Evolutionary conservation across 768 basidiomycete genomes (phyloP), one percentile per base, ranked within the genome.

Genomic region (Rickenella mellea): DNA sequence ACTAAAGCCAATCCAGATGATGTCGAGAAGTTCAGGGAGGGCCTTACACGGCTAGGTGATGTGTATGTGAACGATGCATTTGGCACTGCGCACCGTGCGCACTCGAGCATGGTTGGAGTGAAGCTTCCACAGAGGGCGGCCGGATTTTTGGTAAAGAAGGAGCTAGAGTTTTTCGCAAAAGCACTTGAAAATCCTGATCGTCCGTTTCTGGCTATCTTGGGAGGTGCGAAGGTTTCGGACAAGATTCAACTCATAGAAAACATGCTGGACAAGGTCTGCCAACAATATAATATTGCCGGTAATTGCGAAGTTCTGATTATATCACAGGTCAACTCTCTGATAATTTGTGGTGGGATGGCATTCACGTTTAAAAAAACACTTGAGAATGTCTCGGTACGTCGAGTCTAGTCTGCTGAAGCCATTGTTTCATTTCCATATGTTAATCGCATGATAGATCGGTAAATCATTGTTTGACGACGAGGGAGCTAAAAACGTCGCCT

Each of bases 41-140:
- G 80, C 27, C 79, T 99, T 52, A 97, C 94, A 43, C 74, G 71
- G 43, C 82, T 99, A 51, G 93, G 93, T 40, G 92, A 97, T 56
- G 83, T 99, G 49, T 98, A 97, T 62, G 73, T 99, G 61, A 99
- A 99, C 68, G 94, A 99, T 61, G 94, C 94, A 20, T 99, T 99
- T 59, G 94, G 94, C 38, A 99, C 94, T 33, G 94, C 93, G 39
- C 94, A 99, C 64, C 90, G 94, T 51, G 92, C 91, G 7, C 94
- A 99, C 63, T 97, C 94, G 0, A 92, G 88, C 55, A 97, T 99
- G 93, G 94, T 99, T 51, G 94, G 94, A 53, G 74, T 99, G 54
- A 79, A 94, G 59, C 74, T 98, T 14, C 80, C 83, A 6, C 84
- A 94, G 63, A 76, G 91, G 51, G 94, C 94, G 1, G 80, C 94